phyloP scores from a whole-genome alignment of 2,329 filamentous ascomycete species.

The Dactylellina leptospora region DNA sequence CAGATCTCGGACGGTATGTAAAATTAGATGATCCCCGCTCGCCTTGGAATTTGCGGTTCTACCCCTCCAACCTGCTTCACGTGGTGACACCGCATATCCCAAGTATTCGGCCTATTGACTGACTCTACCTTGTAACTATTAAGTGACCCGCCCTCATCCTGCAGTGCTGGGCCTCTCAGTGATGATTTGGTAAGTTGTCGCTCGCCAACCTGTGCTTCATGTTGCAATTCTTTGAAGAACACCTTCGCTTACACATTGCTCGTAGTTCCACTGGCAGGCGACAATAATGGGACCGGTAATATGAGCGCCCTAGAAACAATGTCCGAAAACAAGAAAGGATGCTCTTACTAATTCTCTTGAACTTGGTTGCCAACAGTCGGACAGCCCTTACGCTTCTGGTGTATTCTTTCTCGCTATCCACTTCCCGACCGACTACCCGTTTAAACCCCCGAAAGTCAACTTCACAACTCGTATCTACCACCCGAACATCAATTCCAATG shows the following conservation, averaged over 20 bases:
- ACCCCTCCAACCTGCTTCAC: background rate
- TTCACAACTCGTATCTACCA: constrained; percentile 99
- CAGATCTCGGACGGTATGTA: constrained; percentile 85
- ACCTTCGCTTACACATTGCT: constrained; percentile 58
- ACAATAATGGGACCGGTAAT: constrained; percentile 98
- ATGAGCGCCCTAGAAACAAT: background rate
- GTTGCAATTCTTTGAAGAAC: background rate
- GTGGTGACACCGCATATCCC: background rate
- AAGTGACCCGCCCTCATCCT: constrained; percentile 97
- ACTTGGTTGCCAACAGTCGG: constrained; percentile 70
- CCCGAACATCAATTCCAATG: constrained; percentile 99
- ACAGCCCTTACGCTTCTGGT: constrained; percentile 96
- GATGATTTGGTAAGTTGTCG: constrained; percentile 89
- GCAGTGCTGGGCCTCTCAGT: constrained; percentile 94
- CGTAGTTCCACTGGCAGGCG: constrained; percentile 99
- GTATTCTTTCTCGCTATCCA: constrained; percentile 99
- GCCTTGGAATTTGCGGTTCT: background rate
- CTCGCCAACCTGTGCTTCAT: background rate
- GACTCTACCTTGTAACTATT: constrained; percentile 43
- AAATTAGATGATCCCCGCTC: background rate
- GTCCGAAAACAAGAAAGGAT: background rate
- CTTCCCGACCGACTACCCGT: constrained; percentile 99
- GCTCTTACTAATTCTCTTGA: constrained; percentile 29
- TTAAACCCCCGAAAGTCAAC: constrained; percentile 99
- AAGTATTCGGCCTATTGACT: constrained; percentile 45